Percentiles rank a stretch among this genome's conserved stretches.
Evolutionary conservation across 176 grass and related monocot species (phyloP).

Genomic region (Zea luxurians): DNA sequence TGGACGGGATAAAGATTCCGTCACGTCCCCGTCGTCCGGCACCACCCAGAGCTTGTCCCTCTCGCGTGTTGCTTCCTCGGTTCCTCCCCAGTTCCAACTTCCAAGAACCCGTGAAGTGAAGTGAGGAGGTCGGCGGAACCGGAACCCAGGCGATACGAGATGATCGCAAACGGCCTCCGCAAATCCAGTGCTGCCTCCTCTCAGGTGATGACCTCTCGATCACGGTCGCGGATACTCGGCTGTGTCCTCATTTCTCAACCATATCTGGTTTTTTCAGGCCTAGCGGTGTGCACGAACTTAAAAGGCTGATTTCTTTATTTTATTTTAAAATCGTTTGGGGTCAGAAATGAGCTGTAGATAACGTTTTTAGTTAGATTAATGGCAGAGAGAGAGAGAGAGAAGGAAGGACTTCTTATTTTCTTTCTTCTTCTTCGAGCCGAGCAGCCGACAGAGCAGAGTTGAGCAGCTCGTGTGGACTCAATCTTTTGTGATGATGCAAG

Average conservation of each 20-base stretch:
- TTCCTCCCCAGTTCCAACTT: constrained; percentile 23
- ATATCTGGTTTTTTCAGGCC: not conserved
- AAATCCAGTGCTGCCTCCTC: constrained; percentile 51
- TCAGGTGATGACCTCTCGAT: constrained; percentile 43
- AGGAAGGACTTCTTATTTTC: not conserved
- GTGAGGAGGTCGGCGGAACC: constrained; percentile 8
- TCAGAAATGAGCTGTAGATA: not conserved
- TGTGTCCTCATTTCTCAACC: not conserved
- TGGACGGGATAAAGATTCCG: constrained; percentile 27
- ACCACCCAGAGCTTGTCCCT: not conserved
- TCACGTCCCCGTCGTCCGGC: not conserved
- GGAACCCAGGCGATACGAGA: constrained; percentile 34
- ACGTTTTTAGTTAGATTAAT: not conserved
- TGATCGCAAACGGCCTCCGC: constrained; percentile 55
- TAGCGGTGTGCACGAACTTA: not conserved
- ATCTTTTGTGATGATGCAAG: not conserved
- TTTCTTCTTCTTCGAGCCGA: not conserved
- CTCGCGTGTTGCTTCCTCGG: not conserved
- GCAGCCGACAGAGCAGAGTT: not conserved
- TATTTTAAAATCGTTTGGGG: not conserved
- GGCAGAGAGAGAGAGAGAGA: not conserved
- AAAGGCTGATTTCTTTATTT: not conserved
- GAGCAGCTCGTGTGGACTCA: too few relatives aligned
- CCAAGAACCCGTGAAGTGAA: constrained; percentile 31
- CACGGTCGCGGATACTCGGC: not conserved